Conservation (phyloP, 192 early-diverging fungal species). For the Jimgerdemannia lactiflua region DNA sequence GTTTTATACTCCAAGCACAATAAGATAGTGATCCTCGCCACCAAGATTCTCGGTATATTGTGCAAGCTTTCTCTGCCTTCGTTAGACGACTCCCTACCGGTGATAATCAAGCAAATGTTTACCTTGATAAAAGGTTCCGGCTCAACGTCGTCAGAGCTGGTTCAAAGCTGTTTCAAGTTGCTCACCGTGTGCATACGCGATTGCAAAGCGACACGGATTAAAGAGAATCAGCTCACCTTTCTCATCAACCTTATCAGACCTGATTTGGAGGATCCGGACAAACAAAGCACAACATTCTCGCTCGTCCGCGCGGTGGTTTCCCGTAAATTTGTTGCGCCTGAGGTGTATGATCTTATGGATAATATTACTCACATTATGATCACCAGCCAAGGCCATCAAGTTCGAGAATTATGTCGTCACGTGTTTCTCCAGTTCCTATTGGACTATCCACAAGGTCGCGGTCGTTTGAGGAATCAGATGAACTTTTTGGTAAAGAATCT, state of each 20-base stretch:
- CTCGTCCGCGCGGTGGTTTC: slow-evolving; percentile 86
- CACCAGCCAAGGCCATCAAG: slow-evolving; percentile 72
- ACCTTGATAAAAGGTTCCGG: slow-evolving; percentile 63
- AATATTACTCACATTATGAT: slow-evolving; percentile 81
- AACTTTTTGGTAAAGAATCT: slow-evolving; percentile 89
- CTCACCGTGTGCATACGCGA: slow-evolving; percentile 81
- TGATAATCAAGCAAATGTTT: slow-evolving; percentile 78
- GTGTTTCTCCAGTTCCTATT: slow-evolving; percentile 89
- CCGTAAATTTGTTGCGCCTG: slow-evolving; percentile 79
- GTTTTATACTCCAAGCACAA: slow-evolving; percentile 81
- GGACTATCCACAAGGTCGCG: slow-evolving; percentile 91
- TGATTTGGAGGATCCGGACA: slow-evolving; percentile 87
- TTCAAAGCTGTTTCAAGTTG: slow-evolving; percentile 81
- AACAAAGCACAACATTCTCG: slow-evolving; percentile 79
- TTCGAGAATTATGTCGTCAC: slow-evolving; percentile 81
- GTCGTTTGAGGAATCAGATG: slow-evolving; percentile 80
- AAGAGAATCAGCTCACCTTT: slow-evolving; percentile 71
- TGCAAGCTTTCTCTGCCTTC: slow-evolving; percentile 72
- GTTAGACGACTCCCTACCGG: slow-evolving; percentile 60
- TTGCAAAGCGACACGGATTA: slow-evolving; percentile 63
- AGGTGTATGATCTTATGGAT: slow-evolving; percentile 94
- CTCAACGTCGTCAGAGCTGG: slow-evolving; percentile 60
- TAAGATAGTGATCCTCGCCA: slow-evolving; percentile 60
- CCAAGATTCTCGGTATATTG: slow-evolving; percentile 72
- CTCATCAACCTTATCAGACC: slow-evolving; percentile 78